Evolutionary conservation across 2,329 filamentous ascomycete genomes (phyloP), one percentile per base, ranked within the genome.

Genomic region (Colletotrichum cuscutae): DNA sequence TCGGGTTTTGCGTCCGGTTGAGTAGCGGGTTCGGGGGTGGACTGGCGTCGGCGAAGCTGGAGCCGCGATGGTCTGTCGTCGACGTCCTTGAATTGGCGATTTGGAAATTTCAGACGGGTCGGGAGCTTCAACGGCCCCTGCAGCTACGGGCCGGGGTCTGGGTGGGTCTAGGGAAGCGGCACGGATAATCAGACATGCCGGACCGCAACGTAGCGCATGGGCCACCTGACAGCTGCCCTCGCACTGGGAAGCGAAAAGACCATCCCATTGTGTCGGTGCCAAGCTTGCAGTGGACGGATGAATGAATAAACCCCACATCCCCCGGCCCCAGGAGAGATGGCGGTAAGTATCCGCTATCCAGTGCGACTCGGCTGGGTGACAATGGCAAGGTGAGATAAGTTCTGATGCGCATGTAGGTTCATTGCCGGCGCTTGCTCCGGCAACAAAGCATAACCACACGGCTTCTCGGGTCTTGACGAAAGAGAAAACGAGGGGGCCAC

Each of bases 61-160:
- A 53, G 65, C 65, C 69, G 69, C 59, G 42, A 46, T 57, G 54
- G 60, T 73, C 46, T 73, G 57, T 73, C 60, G 68, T 60, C 56
- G 59, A 60, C 54, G 60, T 58, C 58, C 58, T 69, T 30, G 66
- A 72, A 70, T 65, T 72, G 66, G 28, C 49, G 70, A 73, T 73
- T 72, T 73, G 71, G 60, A 73, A 73, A 73, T 73, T 72, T 72
- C 66, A 72, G 66, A 70, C 53, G 60, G 42, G 66, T 49, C 60
- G 60, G 70, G 46, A 72, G 60, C 70, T 65, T 63, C 66, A 46
- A 70, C 53, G 26, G 30, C 56, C 66, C 70, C 70, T 72, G 71
- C 71, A 72, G 49, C 56, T 59, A 54, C 49, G 42, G 49, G 2
- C 42, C 35, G 66, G 56, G 35, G n/a, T 49, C 32, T 42, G 32